phyloP scores from a whole-genome alignment of 176 grass and related monocot species.

The Thinopyrum elongatum region DNA sequence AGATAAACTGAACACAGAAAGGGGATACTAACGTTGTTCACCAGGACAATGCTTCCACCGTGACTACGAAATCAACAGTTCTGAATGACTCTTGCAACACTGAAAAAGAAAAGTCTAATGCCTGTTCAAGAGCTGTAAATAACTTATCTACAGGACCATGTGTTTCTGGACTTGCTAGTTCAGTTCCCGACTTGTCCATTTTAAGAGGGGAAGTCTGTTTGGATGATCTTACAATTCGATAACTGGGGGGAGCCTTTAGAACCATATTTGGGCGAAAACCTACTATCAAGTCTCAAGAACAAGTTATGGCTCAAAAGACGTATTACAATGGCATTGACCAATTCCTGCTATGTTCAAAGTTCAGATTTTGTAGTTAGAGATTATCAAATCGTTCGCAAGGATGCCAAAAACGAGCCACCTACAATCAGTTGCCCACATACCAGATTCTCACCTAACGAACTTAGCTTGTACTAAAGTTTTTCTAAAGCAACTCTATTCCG shows the following conservation, averaged over 20 bases:
- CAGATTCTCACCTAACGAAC: background rate
- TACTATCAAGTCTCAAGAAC: constrained; percentile 68
- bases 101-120: constrained; percentile 64
- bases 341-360: constrained; percentile 83
- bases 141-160: constrained; percentile 39
- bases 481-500: too few relatives aligned
- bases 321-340: constrained; percentile 59
- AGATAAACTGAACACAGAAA: constrained; percentile 32
- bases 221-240: constrained; percentile 81
- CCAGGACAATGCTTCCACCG: constrained; percentile 51
- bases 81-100: constrained; percentile 50
- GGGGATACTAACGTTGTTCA: constrained; percentile 19
- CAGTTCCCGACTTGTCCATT: constrained; percentile 86
- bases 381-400: constrained; percentile 55
- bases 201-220: constrained; percentile 72
- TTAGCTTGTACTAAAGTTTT: background rate
- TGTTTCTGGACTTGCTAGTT: constrained; percentile 55
- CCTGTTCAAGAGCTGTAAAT: constrained; percentile 43
- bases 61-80: constrained; percentile 50
- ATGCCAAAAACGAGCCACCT: constrained; percentile 27
- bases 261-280: constrained; percentile 85
- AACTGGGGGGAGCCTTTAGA: constrained; percentile 87
- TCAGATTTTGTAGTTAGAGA: constrained; percentile 69
- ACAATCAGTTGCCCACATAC: background rate
- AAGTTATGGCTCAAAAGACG: constrained; percentile 96